Evolutionary conservation across 352 stramenopile genomes (phyloP).

Genomic region (Phytophthora hybrid): DNA sequence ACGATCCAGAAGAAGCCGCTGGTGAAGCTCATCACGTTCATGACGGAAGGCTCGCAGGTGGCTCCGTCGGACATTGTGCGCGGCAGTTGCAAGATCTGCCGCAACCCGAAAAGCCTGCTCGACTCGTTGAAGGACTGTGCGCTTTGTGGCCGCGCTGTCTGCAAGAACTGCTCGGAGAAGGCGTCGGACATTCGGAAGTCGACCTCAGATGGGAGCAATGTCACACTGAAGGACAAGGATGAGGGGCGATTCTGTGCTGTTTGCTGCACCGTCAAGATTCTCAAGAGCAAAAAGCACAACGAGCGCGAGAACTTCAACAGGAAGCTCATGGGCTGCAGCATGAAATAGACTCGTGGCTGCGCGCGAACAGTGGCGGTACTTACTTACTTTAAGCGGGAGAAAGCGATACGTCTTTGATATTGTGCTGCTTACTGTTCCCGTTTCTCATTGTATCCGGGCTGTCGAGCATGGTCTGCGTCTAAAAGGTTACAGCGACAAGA

Average conservation of each 20-base stretch:
- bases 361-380: slow-evolving; percentile 32
- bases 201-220: slow-evolving; percentile 45
- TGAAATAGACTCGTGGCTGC: slow-evolving; percentile 58
- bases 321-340: slow-evolving; percentile 74
- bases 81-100: slow-evolving; percentile 86
- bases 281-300: slow-evolving; percentile 81
- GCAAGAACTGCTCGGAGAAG: slow-evolving; percentile 88
- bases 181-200: slow-evolving; percentile 70
- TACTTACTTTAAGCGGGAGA: slow-evolving; percentile 38
- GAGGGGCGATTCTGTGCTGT: slow-evolving; percentile 73
- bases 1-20: slow-evolving; percentile 79
- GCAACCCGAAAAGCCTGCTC: slow-evolving; percentile 77
- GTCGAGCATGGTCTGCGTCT: slow-evolving; percentile 9
- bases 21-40: slow-evolving; percentile 79
- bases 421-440: slow-evolving; percentile 27
- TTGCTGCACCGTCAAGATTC: slow-evolving; percentile 80
- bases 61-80: slow-evolving; percentile 62
- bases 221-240: slow-evolving; percentile 66
- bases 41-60: slow-evolving; percentile 79
- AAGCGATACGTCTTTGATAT: slow-evolving; percentile 45
- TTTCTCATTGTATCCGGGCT: background rate
- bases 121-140: slow-evolving; percentile 80
- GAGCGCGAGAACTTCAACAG: slow-evolving; percentile 81
- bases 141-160: slow-evolving; percentile 79
- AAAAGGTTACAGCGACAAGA: slow-evolving; percentile 29